Conservation (phyloP, 192 early-diverging fungal genomes). For the Martensiomyces pterosporus region DNA sequence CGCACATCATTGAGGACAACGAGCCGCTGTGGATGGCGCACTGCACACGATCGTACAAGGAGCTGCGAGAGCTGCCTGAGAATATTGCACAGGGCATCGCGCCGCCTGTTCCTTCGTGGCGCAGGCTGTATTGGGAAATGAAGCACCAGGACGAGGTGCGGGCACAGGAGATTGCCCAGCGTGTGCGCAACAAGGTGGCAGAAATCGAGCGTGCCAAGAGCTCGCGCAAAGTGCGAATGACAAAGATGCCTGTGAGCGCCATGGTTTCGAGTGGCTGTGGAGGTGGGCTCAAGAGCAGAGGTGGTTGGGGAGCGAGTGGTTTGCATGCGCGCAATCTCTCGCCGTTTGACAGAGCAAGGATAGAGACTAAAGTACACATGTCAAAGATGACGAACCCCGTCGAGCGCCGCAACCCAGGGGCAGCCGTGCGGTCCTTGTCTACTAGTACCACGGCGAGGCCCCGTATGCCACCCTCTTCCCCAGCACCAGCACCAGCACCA, state of each 20-base stretch:
- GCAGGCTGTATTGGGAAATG: conserved; percentile 27
- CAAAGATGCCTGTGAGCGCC: background rate
- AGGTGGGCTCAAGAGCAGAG: background rate
- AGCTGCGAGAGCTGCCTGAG: conserved; percentile 9
- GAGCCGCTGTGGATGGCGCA: conserved; percentile 33
- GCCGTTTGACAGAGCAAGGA: conserved; percentile 28
- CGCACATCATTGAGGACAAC: conserved; percentile 38
- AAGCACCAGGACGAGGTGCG: conserved; percentile 26
- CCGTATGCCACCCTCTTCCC: too few relatives aligned
- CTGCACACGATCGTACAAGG: conserved; percentile 16
- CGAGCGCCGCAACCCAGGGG: background rate
- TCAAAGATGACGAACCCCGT: background rate
- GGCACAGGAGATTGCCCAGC: conserved; percentile 29
- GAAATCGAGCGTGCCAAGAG: conserved; percentile 25
- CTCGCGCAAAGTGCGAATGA: conserved; percentile 24
- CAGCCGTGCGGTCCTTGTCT: too few relatives aligned
- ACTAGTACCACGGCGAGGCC: too few relatives aligned
- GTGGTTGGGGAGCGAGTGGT: background rate
- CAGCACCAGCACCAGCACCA: background rate
- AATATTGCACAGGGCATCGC: conserved; percentile 7
- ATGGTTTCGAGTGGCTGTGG: background rate
- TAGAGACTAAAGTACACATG: conserved; percentile 34
- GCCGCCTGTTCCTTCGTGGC: conserved; percentile 21
- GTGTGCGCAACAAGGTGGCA: conserved; percentile 24
- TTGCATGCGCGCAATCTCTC: conserved; percentile 8